These are phyloP conservation scores for Candida frijolesensis DNA, from an alignment of 1,139 yeast species.

Conservation along the genomic window DNA sequence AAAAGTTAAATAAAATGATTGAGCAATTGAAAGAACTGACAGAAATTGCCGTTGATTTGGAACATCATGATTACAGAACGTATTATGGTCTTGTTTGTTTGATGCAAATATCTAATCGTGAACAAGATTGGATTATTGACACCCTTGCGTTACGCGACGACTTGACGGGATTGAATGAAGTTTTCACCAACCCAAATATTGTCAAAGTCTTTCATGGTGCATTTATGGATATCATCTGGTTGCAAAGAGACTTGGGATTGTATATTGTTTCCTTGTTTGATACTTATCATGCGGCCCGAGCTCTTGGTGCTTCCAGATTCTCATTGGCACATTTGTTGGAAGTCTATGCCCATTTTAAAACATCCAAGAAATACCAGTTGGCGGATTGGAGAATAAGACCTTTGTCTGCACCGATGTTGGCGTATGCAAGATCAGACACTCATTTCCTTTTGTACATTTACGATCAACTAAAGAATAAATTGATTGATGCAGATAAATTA, in stretches of 20 bases:
- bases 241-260: slow-evolving; percentile 92
- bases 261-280: slow-evolving; percentile 90
- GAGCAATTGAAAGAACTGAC: slow-evolving; percentile 47
- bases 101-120: slow-evolving; percentile 88
- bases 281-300: slow-evolving; percentile 86
- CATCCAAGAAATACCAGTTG: slow-evolving; percentile 91
- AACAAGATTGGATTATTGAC: slow-evolving; percentile 83
- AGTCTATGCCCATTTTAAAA: slow-evolving; percentile 76
- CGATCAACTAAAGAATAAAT: slow-evolving; percentile 69
- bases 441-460: slow-evolving; percentile 83
- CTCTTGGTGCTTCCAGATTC: slow-evolving; percentile 75
- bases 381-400: slow-evolving; percentile 98
- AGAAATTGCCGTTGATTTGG: slow-evolving; percentile 93
- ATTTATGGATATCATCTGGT: slow-evolving; percentile 94
- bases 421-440: slow-evolving; percentile 94
- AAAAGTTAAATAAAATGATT: slow-evolving; percentile 56
- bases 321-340: slow-evolving; percentile 86
- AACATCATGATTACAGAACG: slow-evolving; percentile 91
- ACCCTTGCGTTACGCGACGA: slow-evolving; percentile 76
- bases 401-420: slow-evolving; percentile 69
- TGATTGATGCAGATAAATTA: slow-evolving; percentile 43
- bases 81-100: slow-evolving; percentile 89
- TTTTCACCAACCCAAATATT: slow-evolving; percentile 79
- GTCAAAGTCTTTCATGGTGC: slow-evolving; percentile 96
- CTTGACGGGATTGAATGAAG: slow-evolving; percentile 63